Evolutionary conservation across 2,329 filamentous ascomycete species (phyloP).

Genomic region (Biscogniauxia marginata): DNA sequence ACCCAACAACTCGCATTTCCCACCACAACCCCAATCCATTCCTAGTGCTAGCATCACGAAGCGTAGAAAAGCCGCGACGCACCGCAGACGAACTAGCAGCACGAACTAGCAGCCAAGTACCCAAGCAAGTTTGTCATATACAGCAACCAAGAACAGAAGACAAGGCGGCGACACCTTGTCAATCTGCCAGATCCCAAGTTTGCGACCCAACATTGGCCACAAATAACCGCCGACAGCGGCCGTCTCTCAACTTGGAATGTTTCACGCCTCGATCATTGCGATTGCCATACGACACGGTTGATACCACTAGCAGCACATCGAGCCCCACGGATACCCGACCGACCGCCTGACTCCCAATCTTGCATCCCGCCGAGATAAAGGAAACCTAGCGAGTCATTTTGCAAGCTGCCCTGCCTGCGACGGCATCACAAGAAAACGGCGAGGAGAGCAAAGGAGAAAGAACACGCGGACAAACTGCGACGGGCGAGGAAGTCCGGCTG

Average conservation of each 20-base stretch:
- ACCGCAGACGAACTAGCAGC: background rate
- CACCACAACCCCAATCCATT: constrained; percentile 7
- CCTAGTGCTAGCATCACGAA: constrained; percentile 2
- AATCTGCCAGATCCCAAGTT: background rate
- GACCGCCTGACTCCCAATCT: background rate
- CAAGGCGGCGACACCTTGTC: constrained; percentile 7
- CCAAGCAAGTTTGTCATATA: too few relatives aligned
- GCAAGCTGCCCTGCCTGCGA: constrained; percentile 7
- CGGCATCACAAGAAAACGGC: background rate
- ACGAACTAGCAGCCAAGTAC: background rate
- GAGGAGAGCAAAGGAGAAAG: background rate
- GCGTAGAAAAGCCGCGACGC: constrained; percentile 9
- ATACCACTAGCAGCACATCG: constrained; percentile 3
- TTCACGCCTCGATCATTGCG: constrained; percentile 16
- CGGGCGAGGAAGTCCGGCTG: too few relatives aligned
- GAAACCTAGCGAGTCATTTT: constrained; percentile 8
- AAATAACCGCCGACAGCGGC: constrained; percentile 21
- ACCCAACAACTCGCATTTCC: constrained; percentile 1
- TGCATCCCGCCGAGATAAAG: constrained; percentile 1
- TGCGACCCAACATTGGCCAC: constrained; percentile 3
- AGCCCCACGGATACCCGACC: constrained; percentile 15
- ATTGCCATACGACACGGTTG: constrained; percentile 8
- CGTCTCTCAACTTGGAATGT: constrained; percentile 16
- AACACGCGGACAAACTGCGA: too few relatives aligned
- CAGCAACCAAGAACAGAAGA: constrained; percentile 6